Conservation (phyloP, 345 rosid genomes). For the Cardamine resedifolia region DNA sequence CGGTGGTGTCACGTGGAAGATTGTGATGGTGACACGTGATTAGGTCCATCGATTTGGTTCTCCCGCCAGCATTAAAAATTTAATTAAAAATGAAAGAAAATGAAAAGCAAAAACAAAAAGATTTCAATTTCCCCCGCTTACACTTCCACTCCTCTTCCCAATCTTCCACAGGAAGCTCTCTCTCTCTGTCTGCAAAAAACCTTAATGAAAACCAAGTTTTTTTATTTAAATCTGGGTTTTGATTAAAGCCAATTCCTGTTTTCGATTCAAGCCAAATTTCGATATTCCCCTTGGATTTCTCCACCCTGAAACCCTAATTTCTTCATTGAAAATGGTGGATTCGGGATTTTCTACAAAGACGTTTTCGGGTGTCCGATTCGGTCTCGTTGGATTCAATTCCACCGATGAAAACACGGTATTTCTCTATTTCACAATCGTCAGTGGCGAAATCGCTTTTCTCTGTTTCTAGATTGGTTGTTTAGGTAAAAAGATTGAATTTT, state of each 20-base stretch:
- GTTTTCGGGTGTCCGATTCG: slow-evolving; percentile 67
- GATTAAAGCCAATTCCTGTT: background rate
- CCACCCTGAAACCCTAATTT: slow-evolving; percentile 1
- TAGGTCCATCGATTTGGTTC: background rate
- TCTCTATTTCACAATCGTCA: background rate
- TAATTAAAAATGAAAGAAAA: background rate
- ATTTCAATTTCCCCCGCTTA: background rate
- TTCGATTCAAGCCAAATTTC: background rate
- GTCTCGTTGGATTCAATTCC: slow-evolving; percentile 65
- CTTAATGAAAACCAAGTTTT: background rate
- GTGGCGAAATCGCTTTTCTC: background rate
- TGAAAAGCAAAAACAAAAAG: background rate
- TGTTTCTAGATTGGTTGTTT: background rate
- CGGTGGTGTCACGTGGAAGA: background rate
- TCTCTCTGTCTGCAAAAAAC: background rate
- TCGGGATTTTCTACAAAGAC: slow-evolving; percentile 40
- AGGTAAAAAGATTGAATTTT: background rate
- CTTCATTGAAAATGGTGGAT: slow-evolving; percentile 37
- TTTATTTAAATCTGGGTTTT: background rate
- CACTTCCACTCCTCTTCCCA: background rate
- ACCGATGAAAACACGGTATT: slow-evolving; percentile 42
- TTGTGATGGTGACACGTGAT: background rate
- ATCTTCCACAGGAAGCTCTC: background rate
- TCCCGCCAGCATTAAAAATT: slow-evolving; percentile 3
- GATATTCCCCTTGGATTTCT: slow-evolving; percentile 8